Evolutionary conservation across 192 early-diverging fungal genomes (phyloP), one percentile per base, ranked within the genome.

Genomic region (Paraglomus occultum): DNA sequence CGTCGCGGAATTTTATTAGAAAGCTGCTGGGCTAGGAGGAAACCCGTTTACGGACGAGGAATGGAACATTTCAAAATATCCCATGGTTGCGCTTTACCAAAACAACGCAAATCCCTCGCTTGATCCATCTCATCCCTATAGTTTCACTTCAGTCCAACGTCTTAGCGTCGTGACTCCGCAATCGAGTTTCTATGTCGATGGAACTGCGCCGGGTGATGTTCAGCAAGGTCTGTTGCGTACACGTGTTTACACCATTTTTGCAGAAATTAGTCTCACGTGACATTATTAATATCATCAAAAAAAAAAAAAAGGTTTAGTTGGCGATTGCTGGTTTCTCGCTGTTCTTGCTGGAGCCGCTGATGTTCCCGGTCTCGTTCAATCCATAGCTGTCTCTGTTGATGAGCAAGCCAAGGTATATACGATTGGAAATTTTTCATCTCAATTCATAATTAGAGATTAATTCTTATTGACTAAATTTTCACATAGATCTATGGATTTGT

Each of bases 261-360:
- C 14, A 18, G 1, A 51, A 51, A 1, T n/a, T n/a, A n/a, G 1
- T n/a, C 12, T 51, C 12, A 51, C 12, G 17, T 51, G 14, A 51
- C 12, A 51, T 18, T n/a, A n/a, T n/a, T n/a, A 50, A 50, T 9
- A 50, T 11, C 15, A 2, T n/a, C 12, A 50, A 9, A 11, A 50
- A 11, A 11, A 50, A 11, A 11, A n/a, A n/a, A 57, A 82, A 70
- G 80, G 80, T 15, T 17, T 9, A 15, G 58, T 69, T 47, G 81
- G 82, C 39, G 78, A 79, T 48, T 83, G 82, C 65, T 83, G 76
- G 74, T 81, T 81, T 58, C n/a, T 83, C 8, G 80, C 82, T n/a
- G 74, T 81, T 8, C 52, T 83, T 14, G 66, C 78, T 22, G 64
- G 61, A 23, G 40, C 74, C 7, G 48, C 81, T 54, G 76, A 76